Conservation (phyloP, 805 yeast species). For the Myxozyma sirexii region DNA sequence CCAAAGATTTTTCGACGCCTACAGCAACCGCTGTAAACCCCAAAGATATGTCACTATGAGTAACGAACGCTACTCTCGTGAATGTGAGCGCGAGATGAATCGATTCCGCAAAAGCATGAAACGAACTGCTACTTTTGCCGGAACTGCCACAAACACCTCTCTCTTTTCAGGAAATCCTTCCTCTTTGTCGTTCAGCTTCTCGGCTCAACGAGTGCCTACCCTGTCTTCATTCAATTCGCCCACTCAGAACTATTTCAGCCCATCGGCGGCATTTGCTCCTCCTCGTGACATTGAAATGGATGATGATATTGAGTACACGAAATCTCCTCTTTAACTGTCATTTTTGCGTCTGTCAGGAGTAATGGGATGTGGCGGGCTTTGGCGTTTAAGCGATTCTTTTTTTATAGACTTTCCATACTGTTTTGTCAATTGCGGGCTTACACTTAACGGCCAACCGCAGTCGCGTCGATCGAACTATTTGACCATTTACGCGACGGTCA, state of each 20-base stretch:
- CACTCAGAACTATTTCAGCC: background rate
- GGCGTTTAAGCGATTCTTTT: no score
- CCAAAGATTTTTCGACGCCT: slow-evolving; percentile 67
- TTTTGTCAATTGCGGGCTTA: no score
- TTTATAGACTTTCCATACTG: background rate
- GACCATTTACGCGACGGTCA: no score
- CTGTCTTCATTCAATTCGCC: background rate
- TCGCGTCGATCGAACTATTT: background rate
- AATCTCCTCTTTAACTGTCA: slow-evolving; percentile 5
- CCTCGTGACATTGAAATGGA: slow-evolving; percentile 2
- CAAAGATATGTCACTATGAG: slow-evolving; percentile 86
- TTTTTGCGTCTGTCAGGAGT: background rate
- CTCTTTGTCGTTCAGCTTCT: slow-evolving; percentile 6
- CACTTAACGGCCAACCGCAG: no score
- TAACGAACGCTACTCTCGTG: slow-evolving; percentile 51
- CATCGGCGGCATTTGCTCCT: slow-evolving; percentile 5
- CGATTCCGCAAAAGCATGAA: slow-evolving; percentile 53
- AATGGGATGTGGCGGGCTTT: background rate
- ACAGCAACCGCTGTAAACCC: slow-evolving; percentile 66
- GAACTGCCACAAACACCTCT: background rate
- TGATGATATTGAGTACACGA: background rate
- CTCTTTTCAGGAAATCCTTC: background rate
- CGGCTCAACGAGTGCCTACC: background rate
- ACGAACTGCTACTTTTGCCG: slow-evolving; percentile 13
- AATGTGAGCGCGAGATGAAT: slow-evolving; percentile 58